Base-by-base conservation (phyloP, 1,139 yeast species). In the Yamadazyma mexicana region DNA sequence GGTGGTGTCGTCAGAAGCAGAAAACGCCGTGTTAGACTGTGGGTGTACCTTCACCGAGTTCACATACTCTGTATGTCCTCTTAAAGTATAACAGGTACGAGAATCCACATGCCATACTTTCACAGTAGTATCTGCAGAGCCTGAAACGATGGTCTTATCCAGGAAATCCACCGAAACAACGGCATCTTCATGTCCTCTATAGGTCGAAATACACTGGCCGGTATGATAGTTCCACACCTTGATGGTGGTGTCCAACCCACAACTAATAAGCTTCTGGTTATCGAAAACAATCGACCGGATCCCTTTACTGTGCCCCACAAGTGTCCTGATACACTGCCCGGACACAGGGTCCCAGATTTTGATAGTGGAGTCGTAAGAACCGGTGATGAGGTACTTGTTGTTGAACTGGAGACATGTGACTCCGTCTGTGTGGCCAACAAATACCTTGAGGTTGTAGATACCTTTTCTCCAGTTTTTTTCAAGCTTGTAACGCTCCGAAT, bases 41-140 rank as follows among this genome's bases (percentile, higher is more conserved):
- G 87, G 76, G 59, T 91, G 96, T 38, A 91, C 80, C 62, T 86
- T 87, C 32, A 92, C 98, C 45, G 87, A 79, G 50, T 87, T 88
- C 20, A 92, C 96, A 82, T 95, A 83, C 50, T 87, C 98, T 0
- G 84, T 77, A 59, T 92, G 98, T 3, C 98, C 98, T 29, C 97
- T 73, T 44, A 92, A 70, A 0, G 98, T 88, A 60, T 86, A 88
- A 58, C 97, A 92, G 2, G 95, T 87, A 62, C 96, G 75, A 14
- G 89, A 81, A 58, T 87, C 95, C 40, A 92, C 96, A 60, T 92
- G 95, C 98, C 98, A 92, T 10, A 92, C 92, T 57, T 89, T 87
- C 40, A 92, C 86, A 0, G 95, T 89, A 49, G 79, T 76, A 64
- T 92, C 98, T 0, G 96, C 96, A 14, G 95, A 83, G 0, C 98